Evolutionary conservation across 306 rosid genomes (phyloP), one percentile per base, ranked within the genome.

Genomic region (Trifolium fragiferum): DNA sequence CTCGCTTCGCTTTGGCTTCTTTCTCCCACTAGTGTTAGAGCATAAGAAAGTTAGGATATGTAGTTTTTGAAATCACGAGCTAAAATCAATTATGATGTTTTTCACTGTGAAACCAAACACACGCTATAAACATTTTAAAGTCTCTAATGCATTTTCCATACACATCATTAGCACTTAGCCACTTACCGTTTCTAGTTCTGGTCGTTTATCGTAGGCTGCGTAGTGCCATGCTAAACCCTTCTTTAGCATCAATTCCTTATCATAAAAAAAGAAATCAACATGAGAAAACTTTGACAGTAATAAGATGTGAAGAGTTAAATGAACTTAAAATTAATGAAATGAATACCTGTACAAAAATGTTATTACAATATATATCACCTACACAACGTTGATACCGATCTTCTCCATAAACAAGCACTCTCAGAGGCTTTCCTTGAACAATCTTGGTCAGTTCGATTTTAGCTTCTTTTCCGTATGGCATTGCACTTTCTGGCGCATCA

Each of bases 181-280:
- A 72, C 87, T 84, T 73, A 90, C 98, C 16, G 18, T 78, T 74
- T 84, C 90, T 4, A 95, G 70, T 72, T 95, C 96, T 2, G 82
- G 41, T 13, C 97, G 88, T 70, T 89, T 69, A 81, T 95, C 99
- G 32, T 92, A 95, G 60, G 96, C 98, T 6, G 71, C 0, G 76
- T 95, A 95, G 70, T 95, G 99, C 96, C 98, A 95, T 46, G 96
- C 99, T 33, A 80, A 38, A 18, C 99, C 97, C 61, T 87, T 92
- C 86, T 92, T 92, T 46, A 95, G 89, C 99, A 95, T 90, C 60
- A 79, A 37, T 87, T 95, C 97, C 97, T 95, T n/a, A 6, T 79
- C 50, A 78, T 57, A 10, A 83, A 74, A 83, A 74, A 61, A 66
- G 32, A 78, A 61, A 60, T 11, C 41, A 25, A 54, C 59, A 23